Percentiles rank a stretch among this genome's conserved stretches.
Evolutionary conservation across 116 monocot genomes (phyloP).

Genomic region (Dioscorea cayenensis): DNA sequence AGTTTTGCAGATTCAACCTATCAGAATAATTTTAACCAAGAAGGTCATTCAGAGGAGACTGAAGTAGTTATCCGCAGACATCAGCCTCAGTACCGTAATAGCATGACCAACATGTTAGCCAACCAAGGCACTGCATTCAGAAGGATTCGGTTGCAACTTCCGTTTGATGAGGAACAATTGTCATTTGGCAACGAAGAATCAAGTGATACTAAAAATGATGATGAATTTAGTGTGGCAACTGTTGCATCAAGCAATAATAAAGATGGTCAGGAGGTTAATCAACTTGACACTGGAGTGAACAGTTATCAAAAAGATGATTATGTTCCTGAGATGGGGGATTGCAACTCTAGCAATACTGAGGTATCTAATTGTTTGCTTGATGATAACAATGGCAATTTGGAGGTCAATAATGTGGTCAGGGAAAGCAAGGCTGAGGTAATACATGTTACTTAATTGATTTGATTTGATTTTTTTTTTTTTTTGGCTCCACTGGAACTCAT

Average conservation of each 20-base stretch:
- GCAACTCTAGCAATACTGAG: neutral
- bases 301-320: neutral
- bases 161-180: neutral
- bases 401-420: neutral
- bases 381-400: neutral
- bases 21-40: neutral
- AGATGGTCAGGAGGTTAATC: neutral
- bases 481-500: neutral
- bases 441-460: neutral
- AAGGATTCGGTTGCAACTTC: constrained; percentile 23
- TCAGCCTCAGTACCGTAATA: neutral
- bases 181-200: neutral
- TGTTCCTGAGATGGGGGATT: neutral
- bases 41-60: constrained; percentile 1
- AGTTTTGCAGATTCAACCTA: neutral
- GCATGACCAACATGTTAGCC: neutral
- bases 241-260: neutral
- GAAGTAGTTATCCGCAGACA: constrained; percentile 19
- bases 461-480: too few species aligned
- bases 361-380: neutral
- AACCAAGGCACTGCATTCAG: constrained; percentile 28
- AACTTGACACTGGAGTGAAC: neutral
- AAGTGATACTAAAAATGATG: neutral
- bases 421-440: neutral
- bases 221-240: neutral